phyloP scores from a whole-genome alignment of 345 rosid species.

The Gossypioides kirkii region DNA sequence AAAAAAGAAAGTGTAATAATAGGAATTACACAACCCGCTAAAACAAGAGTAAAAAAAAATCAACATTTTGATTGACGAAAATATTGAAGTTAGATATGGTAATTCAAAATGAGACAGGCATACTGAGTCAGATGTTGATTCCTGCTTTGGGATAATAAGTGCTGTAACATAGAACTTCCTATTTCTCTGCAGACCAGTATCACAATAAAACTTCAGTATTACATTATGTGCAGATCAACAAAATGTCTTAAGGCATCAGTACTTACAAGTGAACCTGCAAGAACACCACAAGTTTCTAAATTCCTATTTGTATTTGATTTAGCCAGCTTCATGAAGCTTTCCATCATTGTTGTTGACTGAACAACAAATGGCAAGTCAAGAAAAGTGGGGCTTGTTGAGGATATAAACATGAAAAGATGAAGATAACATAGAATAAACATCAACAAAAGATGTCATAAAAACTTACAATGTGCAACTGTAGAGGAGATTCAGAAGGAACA shows the following conservation, averaged over 20 bases:
- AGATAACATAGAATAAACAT: background rate
- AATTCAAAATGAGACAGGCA: conserved; percentile 19
- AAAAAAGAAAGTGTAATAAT: conserved; percentile 1
- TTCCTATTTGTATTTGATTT: conserved; percentile 74
- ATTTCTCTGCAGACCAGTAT: conserved; percentile 57
- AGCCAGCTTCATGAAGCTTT: conserved; percentile 90
- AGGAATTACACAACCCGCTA: conserved; percentile 1
- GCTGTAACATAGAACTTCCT: conserved; percentile 81
- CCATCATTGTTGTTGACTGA: conserved; percentile 93
- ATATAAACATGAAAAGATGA: background rate
- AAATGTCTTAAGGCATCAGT: conserved; percentile 10
- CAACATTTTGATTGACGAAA: background rate
- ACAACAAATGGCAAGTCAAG: conserved; percentile 15
- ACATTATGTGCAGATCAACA: background rate
- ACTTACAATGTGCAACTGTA: conserved; percentile 91
- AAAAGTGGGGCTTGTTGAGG: background rate
- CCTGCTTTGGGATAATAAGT: conserved; percentile 95
- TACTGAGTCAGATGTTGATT: conserved; percentile 91
- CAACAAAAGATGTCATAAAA: conserved; percentile 7
- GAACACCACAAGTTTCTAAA: conserved; percentile 96
- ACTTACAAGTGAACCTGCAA: conserved; percentile 95
- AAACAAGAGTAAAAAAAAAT: background rate
- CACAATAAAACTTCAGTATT: conserved; percentile 20
- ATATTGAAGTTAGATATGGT: conserved; percentile 4
- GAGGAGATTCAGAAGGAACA: conserved; percentile 60